Evolutionary conservation across 345 rosid species (phyloP).

Genomic region (Euphorbia tirucalli): DNA sequence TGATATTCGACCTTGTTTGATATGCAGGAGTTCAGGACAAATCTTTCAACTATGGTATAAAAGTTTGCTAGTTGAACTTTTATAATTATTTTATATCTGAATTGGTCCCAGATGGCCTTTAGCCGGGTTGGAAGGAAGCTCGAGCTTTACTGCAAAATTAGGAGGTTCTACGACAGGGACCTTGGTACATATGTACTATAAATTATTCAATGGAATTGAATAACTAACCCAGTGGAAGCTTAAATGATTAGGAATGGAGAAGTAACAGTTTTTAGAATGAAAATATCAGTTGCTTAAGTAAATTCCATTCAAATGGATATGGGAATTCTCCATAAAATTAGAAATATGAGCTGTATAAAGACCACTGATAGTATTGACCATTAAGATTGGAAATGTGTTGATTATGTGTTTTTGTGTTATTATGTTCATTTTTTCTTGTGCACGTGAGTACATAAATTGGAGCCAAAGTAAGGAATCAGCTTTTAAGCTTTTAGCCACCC

Average conservation of each 20-base stretch:
- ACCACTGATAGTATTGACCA: too few species aligned
- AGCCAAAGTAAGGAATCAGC: constrained; percentile 25
- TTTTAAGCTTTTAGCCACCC: constrained; percentile 6
- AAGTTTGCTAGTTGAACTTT: neutral
- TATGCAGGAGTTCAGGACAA: neutral
- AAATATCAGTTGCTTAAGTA: neutral
- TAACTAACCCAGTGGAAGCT: too few species aligned
- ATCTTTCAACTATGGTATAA: too few species aligned
- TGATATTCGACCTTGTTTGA: neutral
- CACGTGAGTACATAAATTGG: constrained; percentile 11
- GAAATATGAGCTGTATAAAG: too few species aligned
- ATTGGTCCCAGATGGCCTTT: neutral
- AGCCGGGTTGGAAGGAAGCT: neutral
- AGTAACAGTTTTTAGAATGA: neutral
- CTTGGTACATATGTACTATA: neutral
- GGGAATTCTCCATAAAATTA: too few species aligned
- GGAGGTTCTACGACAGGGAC: neutral
- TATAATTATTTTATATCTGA: neutral
- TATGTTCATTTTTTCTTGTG: neutral
- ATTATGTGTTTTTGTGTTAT: neutral
- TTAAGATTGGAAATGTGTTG: too few species aligned
- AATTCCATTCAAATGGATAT: neutral
- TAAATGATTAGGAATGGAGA: too few species aligned
- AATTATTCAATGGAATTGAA: too few species aligned
- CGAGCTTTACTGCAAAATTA: neutral